A percentile compares a stretch with the other conserved stretches of the same genome.
These are phyloP conservation scores for Myxozyma udenii DNA, from an alignment of 805 yeast genomes.

Conservation along the genomic window DNA sequence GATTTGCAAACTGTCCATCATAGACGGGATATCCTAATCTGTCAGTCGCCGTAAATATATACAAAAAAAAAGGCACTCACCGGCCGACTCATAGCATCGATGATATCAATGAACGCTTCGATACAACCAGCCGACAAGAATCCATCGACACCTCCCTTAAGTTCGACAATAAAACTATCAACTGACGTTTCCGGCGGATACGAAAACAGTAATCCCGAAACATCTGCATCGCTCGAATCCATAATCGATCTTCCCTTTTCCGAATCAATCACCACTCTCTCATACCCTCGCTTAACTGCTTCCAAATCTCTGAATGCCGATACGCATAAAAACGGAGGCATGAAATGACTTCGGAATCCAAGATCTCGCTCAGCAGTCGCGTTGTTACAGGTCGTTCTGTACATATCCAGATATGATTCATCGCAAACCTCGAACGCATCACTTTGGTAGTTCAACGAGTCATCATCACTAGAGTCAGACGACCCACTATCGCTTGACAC, in stretches of 20 bases:
- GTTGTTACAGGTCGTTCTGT: slow-evolving; percentile 3
- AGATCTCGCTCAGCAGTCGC: slow-evolving; percentile 3
- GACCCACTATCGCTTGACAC: neutral
- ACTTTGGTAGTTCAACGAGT: neutral
- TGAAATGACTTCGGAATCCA: slow-evolving; percentile 4
- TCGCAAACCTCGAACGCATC: slow-evolving; percentile 10
- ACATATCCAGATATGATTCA: slow-evolving; percentile 7
- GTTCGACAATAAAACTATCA: slow-evolving; percentile 53
- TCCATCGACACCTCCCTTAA: slow-evolving; percentile 49
- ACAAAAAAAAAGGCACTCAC: neutral
- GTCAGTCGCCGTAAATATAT: slow-evolving; percentile 23
- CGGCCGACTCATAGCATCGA: slow-evolving; percentile 36
- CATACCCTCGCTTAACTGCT: slow-evolving; percentile 13
- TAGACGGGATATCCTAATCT: slow-evolving; percentile 43
- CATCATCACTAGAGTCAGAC: neutral
- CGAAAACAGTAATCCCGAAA: neutral
- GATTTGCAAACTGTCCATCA: slow-evolving; percentile 64
- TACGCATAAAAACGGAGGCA: slow-evolving; percentile 23
- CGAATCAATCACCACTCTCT: slow-evolving; percentile 6
- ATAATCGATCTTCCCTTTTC: no score
- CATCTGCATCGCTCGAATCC: neutral
- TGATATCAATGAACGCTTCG: slow-evolving; percentile 41
- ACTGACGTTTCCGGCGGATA: slow-evolving; percentile 45
- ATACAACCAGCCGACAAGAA: slow-evolving; percentile 49
- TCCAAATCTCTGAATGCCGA: slow-evolving; percentile 22